Evolutionary conservation across 495 filamentous ascomycete genomes (phyloP).

Genomic region (Pyronema domesticum): DNA sequence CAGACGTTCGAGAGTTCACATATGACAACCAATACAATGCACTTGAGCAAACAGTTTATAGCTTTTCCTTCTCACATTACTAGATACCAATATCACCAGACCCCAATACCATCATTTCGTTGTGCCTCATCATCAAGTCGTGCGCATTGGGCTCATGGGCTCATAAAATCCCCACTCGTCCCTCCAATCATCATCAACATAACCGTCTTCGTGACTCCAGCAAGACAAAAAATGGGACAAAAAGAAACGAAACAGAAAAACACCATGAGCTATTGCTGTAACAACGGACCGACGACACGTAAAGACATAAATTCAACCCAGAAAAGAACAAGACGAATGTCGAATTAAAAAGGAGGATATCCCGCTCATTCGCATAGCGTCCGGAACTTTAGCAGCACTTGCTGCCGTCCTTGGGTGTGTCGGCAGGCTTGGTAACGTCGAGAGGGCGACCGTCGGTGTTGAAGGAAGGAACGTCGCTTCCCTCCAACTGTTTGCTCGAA

Average conservation of each 20-base stretch:
- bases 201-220: background rate
- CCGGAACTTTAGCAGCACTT: conserved; percentile 52
- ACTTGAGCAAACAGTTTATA: no score
- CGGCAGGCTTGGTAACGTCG: conserved; percentile 62
- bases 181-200: background rate
- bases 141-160: background rate
- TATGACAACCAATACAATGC: no score
- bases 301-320: conserved; percentile 2
- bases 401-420: conserved; percentile 58
- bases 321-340: background rate
- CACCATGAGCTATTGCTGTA: conserved; percentile 3
- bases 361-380: background rate
- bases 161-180: background rate
- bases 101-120: background rate
- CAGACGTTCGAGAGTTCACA: no score
- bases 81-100: background rate
- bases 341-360: background rate
- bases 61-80: background rate
- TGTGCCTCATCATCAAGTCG: background rate
- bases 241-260: background rate
- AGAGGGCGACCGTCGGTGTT: conserved; percentile 59
- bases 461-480: conserved; percentile 55
- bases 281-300: background rate
- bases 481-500: conserved; percentile 87
- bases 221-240: background rate